Percentiles rank a stretch among this genome's conserved stretches.
Conservation (phyloP, 176 grass and related monocot genomes). For the Oryza meridionalis region DNA sequence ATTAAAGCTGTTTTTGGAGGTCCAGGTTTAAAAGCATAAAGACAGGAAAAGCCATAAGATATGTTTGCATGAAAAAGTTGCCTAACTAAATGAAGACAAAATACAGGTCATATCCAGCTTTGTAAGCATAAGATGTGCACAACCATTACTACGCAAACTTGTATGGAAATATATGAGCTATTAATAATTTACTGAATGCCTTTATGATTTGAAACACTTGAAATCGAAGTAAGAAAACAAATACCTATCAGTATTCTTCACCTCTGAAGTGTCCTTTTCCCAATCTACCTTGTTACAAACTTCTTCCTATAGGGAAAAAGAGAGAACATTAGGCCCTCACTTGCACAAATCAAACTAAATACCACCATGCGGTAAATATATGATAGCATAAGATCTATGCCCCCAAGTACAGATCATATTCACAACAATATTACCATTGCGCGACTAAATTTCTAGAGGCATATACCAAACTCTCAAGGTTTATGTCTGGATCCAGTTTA, state of each 20-base stretch:
- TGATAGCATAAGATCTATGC: slow-evolving; percentile 20
- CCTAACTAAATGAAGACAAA: slow-evolving; percentile 30
- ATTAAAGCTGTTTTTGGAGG: neutral
- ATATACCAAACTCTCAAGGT: neutral
- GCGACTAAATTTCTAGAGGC: neutral
- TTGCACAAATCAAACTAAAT: neutral
- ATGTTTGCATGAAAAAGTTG: slow-evolving; percentile 31
- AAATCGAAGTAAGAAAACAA: slow-evolving; percentile 35
- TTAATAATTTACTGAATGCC: neutral
- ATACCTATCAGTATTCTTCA: slow-evolving; percentile 50
- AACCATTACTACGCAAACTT: neutral
- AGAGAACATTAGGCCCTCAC: slow-evolving; percentile 21
- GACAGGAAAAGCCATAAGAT: neutral
- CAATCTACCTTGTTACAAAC: neutral
- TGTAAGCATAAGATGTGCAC: slow-evolving; percentile 1
- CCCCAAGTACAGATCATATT: slow-evolving; percentile 3
- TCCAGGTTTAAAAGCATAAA: neutral
- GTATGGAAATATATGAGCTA: slow-evolving; percentile 1
- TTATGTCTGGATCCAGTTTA: slow-evolving; percentile 1
- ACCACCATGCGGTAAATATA: neutral
- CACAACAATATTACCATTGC: slow-evolving; percentile 11
- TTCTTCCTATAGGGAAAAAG: slow-evolving; percentile 35
- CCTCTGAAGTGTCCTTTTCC: slow-evolving; percentile 26
- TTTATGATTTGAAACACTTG: slow-evolving; percentile 31
- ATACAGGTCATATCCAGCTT: neutral